Evolutionary conservation across 75 land plant species (phyloP).

Genomic region (Azolla pinnata): DNA sequence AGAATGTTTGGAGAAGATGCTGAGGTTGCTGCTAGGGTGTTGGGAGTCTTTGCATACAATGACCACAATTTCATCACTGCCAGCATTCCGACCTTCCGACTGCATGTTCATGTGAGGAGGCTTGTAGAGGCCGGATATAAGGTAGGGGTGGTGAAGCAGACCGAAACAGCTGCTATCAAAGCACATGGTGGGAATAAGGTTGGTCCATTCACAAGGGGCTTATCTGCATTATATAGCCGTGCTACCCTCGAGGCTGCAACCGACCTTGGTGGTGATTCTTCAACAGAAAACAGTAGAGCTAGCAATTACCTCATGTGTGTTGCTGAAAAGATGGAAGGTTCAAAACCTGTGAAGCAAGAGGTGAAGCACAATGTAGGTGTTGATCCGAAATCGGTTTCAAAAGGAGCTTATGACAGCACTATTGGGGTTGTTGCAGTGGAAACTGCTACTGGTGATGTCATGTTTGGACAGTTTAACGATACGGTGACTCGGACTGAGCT

Average conservation of each 20-base stretch:
- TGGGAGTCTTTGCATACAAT: slow-evolving; percentile 78
- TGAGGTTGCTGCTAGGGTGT: slow-evolving; percentile 71
- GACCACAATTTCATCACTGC: slow-evolving; percentile 82
- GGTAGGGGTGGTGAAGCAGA: slow-evolving; percentile 96
- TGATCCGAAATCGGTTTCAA: background rate
- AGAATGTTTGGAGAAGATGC: slow-evolving; percentile 90
- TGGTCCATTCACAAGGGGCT: slow-evolving; percentile 72
- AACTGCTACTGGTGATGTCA: slow-evolving; percentile 82
- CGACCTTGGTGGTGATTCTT: slow-evolving; percentile 48
- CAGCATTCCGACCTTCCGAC: slow-evolving; percentile 76
- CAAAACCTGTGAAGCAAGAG: background rate
- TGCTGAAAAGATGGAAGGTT: slow-evolving; percentile 36
- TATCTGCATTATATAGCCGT: slow-evolving; percentile 82
- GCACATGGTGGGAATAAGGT: slow-evolving; percentile 57
- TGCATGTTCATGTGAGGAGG: slow-evolving; percentile 71
- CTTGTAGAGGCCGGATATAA: slow-evolving; percentile 82
- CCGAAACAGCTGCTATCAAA: slow-evolving; percentile 90
- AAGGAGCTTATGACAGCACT: slow-evolving; percentile 45
- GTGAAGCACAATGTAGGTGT: slow-evolving; percentile 8
- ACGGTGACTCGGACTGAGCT: slow-evolving; percentile 57
- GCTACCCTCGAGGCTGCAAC: slow-evolving; percentile 87
- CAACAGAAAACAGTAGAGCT: slow-evolving; percentile 16
- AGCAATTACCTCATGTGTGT: slow-evolving; percentile 75
- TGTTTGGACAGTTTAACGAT: slow-evolving; percentile 77
- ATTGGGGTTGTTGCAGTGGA: slow-evolving; percentile 81